Conservation (phyloP, 2,329 filamentous ascomycete genomes). For the Colletotrichum sp. region DNA sequence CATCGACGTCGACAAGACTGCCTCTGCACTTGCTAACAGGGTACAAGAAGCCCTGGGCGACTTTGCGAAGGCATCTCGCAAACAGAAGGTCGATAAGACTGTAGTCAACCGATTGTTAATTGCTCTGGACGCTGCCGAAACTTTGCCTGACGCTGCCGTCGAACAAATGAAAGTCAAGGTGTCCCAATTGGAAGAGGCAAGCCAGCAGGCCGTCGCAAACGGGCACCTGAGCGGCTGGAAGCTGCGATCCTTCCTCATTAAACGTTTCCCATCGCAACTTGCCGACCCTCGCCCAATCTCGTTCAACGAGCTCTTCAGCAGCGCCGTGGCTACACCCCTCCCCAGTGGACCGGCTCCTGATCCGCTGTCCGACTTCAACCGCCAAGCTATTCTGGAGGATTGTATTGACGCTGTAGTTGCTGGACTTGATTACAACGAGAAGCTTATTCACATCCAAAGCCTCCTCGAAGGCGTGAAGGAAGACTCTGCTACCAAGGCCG, state of each 20-base stretch:
- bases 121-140: constrained; percentile 27
- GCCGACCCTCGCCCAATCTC: constrained; percentile 35
- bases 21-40: background rate
- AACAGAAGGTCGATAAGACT: constrained; percentile 1
- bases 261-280: constrained; percentile 36
- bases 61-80: constrained; percentile 9
- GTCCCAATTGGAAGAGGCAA: constrained; percentile 39
- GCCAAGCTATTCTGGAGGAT: constrained; percentile 30
- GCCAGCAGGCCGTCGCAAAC: constrained; percentile 34
- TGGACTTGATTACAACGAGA: constrained; percentile 33
- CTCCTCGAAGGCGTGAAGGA: constrained; percentile 30
- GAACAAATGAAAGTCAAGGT: constrained; percentile 36
- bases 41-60: constrained; percentile 4
- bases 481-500: background rate
- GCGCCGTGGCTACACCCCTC: background rate
- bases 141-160: constrained; percentile 31
- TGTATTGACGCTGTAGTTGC: constrained; percentile 35
- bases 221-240: constrained; percentile 50
- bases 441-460: constrained; percentile 43
- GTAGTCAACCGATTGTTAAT: constrained; percentile 5
- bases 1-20: background rate
- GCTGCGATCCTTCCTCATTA: constrained; percentile 47
- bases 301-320: constrained; percentile 29
- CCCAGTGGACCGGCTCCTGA: background rate
- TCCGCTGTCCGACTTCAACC: constrained; percentile 4